phyloP scores from a whole-genome alignment of 1,284 basidiomycete genomes.

The Melampsora larici-populina region DNA sequence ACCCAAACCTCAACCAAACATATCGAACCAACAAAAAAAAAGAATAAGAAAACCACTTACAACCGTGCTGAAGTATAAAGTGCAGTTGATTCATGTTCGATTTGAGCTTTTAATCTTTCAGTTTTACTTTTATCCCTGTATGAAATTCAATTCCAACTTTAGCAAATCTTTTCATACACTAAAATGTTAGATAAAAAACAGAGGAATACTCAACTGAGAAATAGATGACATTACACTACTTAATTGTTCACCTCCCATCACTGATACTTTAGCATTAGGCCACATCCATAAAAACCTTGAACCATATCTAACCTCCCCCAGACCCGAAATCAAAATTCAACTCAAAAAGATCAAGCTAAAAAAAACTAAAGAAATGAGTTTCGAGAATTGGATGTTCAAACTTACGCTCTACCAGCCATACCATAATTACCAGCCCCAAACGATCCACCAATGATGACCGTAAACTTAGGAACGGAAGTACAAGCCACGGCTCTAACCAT shows the following conservation, averaged over 20 bases:
- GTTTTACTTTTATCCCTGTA: conserved; percentile 72
- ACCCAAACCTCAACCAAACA: neutral
- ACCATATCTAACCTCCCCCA: conserved; percentile 64
- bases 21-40: conserved; percentile 54
- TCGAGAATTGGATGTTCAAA: too few relatives aligned
- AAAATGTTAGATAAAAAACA: too few relatives aligned
- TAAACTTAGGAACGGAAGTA: conserved; percentile 88
- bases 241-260: conserved; percentile 91
- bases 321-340: neutral
- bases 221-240: conserved; percentile 88
- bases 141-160: neutral
- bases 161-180: neutral
- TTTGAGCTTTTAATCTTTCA: conserved; percentile 68
- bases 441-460: conserved; percentile 88
- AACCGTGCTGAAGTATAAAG: conserved; percentile 81
- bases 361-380: conserved; percentile 32
- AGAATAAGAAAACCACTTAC: neutral
- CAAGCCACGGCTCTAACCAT: conserved; percentile 96
- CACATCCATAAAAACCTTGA: conserved; percentile 97
- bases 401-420: conserved; percentile 53
- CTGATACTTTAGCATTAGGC: conserved; percentile 93
- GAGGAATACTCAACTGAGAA: conserved; percentile 67
- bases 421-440: conserved; percentile 95
- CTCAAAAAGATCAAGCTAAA: neutral
- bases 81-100: conserved; percentile 80